These are phyloP conservation scores for Tetradesmus lagerheimii DNA, from an alignment of 139 green algal genomes.

Conservation along the genomic window DNA sequence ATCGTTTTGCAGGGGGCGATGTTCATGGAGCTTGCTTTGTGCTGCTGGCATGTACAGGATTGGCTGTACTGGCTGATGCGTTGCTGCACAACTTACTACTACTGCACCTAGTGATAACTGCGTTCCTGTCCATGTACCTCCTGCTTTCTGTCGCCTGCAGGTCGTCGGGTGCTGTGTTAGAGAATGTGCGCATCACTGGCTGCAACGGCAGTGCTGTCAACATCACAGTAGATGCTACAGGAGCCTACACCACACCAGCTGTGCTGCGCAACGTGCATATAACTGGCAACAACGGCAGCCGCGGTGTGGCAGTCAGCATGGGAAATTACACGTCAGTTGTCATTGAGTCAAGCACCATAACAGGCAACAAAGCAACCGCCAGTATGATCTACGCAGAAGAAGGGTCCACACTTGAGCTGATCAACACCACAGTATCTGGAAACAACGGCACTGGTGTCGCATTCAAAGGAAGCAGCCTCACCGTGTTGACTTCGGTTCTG, in stretches of 20 bases:
- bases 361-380: conserved; percentile 8
- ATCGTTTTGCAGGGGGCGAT: too few species aligned
- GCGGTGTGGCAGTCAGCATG: conserved; percentile 4
- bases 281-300: conserved; percentile 15
- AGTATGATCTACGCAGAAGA: background rate
- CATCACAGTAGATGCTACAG: conserved; percentile 21
- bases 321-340: background rate
- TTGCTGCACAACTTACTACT: too few species aligned
- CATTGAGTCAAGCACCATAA: background rate
- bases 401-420: background rate
- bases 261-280: conserved; percentile 25
- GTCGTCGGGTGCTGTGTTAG: conserved; percentile 5
- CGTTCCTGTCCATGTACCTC: background rate
- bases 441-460: conserved; percentile 12
- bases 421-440: conserved; percentile 11
- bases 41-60: too few species aligned
- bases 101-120: too few species aligned
- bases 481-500: background rate
- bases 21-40: too few species aligned
- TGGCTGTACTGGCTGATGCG: too few species aligned
- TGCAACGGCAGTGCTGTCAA: conserved; percentile 34
- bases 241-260: conserved; percentile 16
- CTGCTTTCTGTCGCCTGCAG: background rate
- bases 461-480: background rate
- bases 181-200: conserved; percentile 7